Evolutionary conservation across 192 early-diverging fungal species (phyloP).

Genomic region (Entomortierella parvispora): DNA sequence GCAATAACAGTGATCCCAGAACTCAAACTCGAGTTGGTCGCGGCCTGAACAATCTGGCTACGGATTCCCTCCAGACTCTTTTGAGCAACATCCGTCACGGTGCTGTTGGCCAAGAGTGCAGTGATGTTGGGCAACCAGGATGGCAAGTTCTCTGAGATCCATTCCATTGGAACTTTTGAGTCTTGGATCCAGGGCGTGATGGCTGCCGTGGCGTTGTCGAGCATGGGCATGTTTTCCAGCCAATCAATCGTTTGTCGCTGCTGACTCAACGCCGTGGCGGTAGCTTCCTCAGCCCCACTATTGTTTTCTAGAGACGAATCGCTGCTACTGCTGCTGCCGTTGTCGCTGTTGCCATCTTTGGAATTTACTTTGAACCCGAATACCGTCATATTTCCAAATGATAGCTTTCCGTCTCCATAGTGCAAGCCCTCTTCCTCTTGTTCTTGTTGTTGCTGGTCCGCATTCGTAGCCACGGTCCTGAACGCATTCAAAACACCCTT

Average conservation of each 20-base stretch:
- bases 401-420: conserved; percentile 13
- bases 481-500: conserved; percentile 19
- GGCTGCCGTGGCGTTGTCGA: conserved; percentile 5
- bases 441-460: not conserved
- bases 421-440: not conserved
- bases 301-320: not conserved
- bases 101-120: conserved; percentile 33
- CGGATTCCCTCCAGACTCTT: conserved; percentile 12
- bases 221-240: conserved; percentile 4
- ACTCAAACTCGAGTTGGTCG: not conserved
- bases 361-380: conserved; percentile 12
- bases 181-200: conserved; percentile 16
- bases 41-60: conserved; percentile 2
- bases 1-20: not conserved
- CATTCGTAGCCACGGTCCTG: not conserved
- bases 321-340: not conserved
- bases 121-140: conserved; percentile 40
- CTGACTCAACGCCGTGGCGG: not conserved
- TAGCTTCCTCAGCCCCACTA: no score
- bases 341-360: not conserved
- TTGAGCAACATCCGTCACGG: not conserved
- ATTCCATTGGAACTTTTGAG: conserved; percentile 2
- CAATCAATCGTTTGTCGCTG: not conserved
- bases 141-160: conserved; percentile 26
- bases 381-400: conserved; percentile 23